Evolutionary conservation across 2,329 filamentous ascomycete species (phyloP), one percentile per base, ranked within the genome.

Genomic region (Juglanconis juglandina): DNA sequence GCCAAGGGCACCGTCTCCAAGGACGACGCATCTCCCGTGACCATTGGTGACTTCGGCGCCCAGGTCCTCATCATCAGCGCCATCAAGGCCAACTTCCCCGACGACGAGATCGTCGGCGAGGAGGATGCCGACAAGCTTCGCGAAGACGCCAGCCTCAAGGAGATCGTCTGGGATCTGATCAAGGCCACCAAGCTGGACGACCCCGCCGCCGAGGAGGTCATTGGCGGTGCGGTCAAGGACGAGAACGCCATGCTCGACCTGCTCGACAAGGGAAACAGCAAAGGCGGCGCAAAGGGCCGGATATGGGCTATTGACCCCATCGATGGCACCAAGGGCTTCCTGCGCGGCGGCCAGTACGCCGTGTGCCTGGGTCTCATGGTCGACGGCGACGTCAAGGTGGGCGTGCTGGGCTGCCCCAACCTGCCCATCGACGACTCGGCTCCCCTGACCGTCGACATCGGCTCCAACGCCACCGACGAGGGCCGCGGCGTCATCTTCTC

Each of bases 281-380:
- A 83, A 60, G 92, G 92, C 62, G 92, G 92, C 34, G 74, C 77
- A 63, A 82, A 79, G 66, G 92, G 92, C 64, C 83, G 95, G 66
- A 91, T 98, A 74, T 99, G 95, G 95, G 91, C 94, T 46, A 87
- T 99, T 60, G 95, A 99, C 75, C 95, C 95, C 62, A 97, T 99
- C 64, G 95, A 99, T 75, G 95, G 95, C 66, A 99, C 95, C 57
- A 96, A 97, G 79, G 96, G 95, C 35, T 99, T 99, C 79, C 81
- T 99, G 63, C 86, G 96, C 64, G 95, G 95, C 56, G 96, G 93
- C 44, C 95, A 99, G 79, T 99, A 99, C 73, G 96, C 95, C 58
- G 92, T 99, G 57, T 97, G 94, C 72, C 84, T 99, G 5, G 95
- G 86, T 41, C 81, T 99, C 68, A 89, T 99, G 78, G 90, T 96